Evolutionary conservation across 2,329 filamentous ascomycete species (phyloP).

Genomic region (Curvularia sp.): DNA sequence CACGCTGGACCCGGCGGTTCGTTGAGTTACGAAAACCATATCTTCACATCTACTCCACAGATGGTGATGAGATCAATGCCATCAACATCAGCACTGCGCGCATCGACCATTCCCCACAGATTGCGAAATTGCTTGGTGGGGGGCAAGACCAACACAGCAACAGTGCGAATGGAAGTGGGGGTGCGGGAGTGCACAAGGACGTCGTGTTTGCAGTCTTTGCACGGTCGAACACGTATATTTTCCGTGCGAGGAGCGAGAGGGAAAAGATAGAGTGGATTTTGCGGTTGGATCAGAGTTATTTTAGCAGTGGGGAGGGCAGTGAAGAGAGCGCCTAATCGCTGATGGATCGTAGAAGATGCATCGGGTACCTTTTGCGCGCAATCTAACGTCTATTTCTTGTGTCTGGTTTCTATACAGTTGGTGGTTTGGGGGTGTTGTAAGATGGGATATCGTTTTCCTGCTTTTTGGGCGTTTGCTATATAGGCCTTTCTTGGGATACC

Average conservation of each 20-base stretch:
- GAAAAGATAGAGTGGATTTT: slow-evolving; percentile 98
- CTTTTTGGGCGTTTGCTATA: slow-evolving; percentile 9
- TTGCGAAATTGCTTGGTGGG: slow-evolving; percentile 74
- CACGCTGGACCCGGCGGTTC: slow-evolving; percentile 88
- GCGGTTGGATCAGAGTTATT: slow-evolving; percentile 85
- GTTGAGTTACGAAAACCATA: slow-evolving; percentile 92
- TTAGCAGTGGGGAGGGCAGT: slow-evolving; percentile 43
- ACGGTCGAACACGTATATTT: slow-evolving; percentile 92
- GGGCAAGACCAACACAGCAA: slow-evolving; percentile 18
- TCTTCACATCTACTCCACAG: slow-evolving; percentile 84
- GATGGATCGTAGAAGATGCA: neutral
- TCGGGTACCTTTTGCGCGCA: neutral
- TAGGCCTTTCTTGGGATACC: slow-evolving; percentile 20
- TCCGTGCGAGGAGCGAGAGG: slow-evolving; percentile 84
- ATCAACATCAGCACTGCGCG: slow-evolving; percentile 88
- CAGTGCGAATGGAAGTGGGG: slow-evolving; percentile 15
- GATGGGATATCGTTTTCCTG: slow-evolving; percentile 4
- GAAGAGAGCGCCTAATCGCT: slow-evolving; percentile 15
- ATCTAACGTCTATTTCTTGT: slow-evolving; percentile 7
- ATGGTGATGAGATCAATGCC: slow-evolving; percentile 88
- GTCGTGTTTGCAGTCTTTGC: slow-evolving; percentile 91
- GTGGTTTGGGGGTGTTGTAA: neutral
- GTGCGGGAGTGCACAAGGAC: slow-evolving; percentile 56
- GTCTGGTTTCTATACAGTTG: slow-evolving; percentile 5
- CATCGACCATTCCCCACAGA: slow-evolving; percentile 90